Evolutionary conservation across 345 rosid species (phyloP), one percentile per base, ranked within the genome.

Genomic region (Salix viminalis): DNA sequence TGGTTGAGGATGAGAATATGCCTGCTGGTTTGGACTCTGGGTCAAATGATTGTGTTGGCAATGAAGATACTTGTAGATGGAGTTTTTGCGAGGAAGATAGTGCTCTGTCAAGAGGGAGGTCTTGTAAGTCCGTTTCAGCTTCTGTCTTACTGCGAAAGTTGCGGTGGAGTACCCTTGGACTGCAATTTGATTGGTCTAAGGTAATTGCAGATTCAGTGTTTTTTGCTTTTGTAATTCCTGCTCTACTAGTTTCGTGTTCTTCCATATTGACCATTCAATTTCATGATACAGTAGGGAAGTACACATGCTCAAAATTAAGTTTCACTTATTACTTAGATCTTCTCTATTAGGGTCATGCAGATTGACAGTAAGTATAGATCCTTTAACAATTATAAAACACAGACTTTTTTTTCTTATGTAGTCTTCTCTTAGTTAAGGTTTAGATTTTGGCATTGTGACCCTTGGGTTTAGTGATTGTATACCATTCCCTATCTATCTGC

Each of bases 181-280:
- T 96, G 67, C 99, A 96, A 67, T 96, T 93, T 80, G 96, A 93
- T 79, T 96, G 99, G 97, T 89, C 98, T 79, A 90, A 93, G 89
- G 99, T 93, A 67, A 64, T 41, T 75, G 13, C 12, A n/a, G 41
- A 19, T 65, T 28, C 28, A 26, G 11, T 37, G 39, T 16, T 32
- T 72, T 56, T 72, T 16, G 9, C 34, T 11, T 37, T 26, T 21
- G 44, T 39, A 11, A 65, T 23, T 2, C 39, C 15, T 42, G 46
- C n/a, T 42, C 4, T 70, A 41, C 2, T 58, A 7, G 9, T 21
- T 10, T 19, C 42, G 7, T 2, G 23, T 52, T 65, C 16, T 15
- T 44, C 36, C 32, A 24, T 69, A 52, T 18, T 52, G 23, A 52
- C 21, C 58, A 6, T 52, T 52, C 23, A 2, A 52, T 52, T 19